Base-by-base conservation (phyloP, 371 early-diverging fungal species). In the Agmasoma carcini region DNA sequence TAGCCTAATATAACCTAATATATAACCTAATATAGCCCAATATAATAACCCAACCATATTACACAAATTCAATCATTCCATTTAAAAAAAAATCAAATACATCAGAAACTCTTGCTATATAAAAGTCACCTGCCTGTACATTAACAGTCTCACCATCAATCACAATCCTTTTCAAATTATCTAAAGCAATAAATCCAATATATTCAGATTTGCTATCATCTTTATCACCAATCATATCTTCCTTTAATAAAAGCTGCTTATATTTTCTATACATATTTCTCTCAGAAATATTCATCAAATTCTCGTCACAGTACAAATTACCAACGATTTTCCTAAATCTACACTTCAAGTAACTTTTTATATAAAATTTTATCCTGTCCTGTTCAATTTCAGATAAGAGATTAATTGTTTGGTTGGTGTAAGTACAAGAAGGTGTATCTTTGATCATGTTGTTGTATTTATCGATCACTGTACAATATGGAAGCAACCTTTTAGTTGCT, bases 111-210 rank as follows among this genome's bases (percentile, higher is more conserved):
- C 26, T 20, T 14, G 59, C 66, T 31, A 70, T 53, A 67, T 59
- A 65, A 47, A 70, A 66, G 49, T 66, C 63, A 6, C 64, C 70
- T 53, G 43, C 34, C 22, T 30, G 12, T 40, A 70, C 52, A 12
- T 70, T 50, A 14, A 70, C 38, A 27, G 31, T 6, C 11, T 66
- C 55, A 1, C 64, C 67, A 64, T 70, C 70, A 11, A 70, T 37
- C 2, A 57, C 19, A 33, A 63, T 33, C 17, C 53, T 41, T 23
- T 40, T 40, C 17, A 59, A n/a, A 29, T 58, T 51, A 31, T 33
- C 33, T 43, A 52, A 25, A 41, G 39, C 47, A 31, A 52, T 49
- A 59, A 70, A 66, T n/a, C 66, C 71, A 5, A 70, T 57, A 44
- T 43, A 60, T 17, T 63, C 67, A 14, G 37, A 17, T 3, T 36